Evolutionary conservation across 345 rosid genomes (phyloP).

Genomic region (Theobroma cacao): DNA sequence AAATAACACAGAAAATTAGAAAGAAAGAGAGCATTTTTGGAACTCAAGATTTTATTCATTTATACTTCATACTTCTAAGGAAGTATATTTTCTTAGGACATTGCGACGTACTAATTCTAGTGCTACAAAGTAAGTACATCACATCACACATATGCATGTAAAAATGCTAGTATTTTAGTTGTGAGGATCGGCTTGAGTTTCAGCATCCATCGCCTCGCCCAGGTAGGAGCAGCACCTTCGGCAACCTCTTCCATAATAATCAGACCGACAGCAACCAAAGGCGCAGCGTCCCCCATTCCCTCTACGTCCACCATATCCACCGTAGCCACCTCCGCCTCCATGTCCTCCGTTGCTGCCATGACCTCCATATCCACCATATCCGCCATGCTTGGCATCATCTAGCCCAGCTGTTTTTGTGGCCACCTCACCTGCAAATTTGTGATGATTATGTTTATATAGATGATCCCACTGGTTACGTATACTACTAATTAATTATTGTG

Average conservation of each 20-base stretch:
- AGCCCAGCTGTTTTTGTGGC: background rate
- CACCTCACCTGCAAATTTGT: background rate
- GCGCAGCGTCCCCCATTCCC: background rate
- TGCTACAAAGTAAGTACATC: too few species aligned
- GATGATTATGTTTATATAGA: background rate
- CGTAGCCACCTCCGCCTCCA: background rate
- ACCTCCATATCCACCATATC: background rate
- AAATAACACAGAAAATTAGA: too few species aligned
- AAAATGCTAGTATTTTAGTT: background rate
- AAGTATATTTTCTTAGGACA: too few species aligned
- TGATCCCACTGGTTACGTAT: too few species aligned
- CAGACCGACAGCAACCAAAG: conserved; percentile 15
- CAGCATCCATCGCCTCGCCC: conserved; percentile 2
- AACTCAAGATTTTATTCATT: too few species aligned
- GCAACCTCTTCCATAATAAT: conserved; percentile 5
- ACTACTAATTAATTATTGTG: too few species aligned
- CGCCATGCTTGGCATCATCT: conserved; percentile 15
- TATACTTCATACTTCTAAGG: too few species aligned
- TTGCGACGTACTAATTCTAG: too few species aligned
- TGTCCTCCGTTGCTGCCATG: background rate
- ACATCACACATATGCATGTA: too few species aligned
- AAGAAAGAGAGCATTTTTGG: too few species aligned
- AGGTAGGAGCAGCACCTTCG: conserved; percentile 23
- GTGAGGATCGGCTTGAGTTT: conserved; percentile 8
- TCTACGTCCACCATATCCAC: background rate